These are phyloP conservation scores for Friedmanniomyces simplex DNA, from an alignment of 495 filamentous ascomycete genomes.

Conservation along the genomic window DNA sequence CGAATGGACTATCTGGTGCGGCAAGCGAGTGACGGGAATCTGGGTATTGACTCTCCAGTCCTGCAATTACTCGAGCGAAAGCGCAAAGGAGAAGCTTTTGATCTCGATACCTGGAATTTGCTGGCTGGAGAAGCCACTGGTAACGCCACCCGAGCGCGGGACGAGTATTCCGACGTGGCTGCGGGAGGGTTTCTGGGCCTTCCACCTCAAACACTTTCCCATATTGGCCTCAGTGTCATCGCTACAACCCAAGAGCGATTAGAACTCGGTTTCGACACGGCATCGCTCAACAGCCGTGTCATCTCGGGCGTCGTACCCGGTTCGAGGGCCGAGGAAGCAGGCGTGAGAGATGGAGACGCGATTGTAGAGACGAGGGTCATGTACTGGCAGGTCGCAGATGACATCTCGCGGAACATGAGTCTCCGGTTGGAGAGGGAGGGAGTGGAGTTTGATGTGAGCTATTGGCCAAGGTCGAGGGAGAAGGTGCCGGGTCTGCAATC, in stretches of 20 bases:
- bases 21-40: neutral
- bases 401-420: neutral
- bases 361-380: neutral
- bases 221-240: neutral
- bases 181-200: neutral
- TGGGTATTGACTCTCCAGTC: neutral
- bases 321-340: neutral
- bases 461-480: constrained; percentile 1
- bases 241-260: neutral
- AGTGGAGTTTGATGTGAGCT: neutral
- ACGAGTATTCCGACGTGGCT: neutral
- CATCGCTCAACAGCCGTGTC: neutral
- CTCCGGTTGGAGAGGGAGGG: neutral
- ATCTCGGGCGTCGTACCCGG: neutral
- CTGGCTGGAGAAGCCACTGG: neutral
- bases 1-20: neutral
- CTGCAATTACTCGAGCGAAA: neutral
- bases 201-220: neutral
- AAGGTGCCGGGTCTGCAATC: neutral
- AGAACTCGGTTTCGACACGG: neutral
- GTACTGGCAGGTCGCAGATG: constrained; percentile 3
- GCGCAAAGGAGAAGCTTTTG: neutral
- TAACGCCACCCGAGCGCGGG: neutral
- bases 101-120: neutral
- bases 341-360: neutral